These are phyloP conservation scores for Kwoniella bestiolae DNA, from an alignment of 768 basidiomycete species.

Conservation along the genomic window DNA sequence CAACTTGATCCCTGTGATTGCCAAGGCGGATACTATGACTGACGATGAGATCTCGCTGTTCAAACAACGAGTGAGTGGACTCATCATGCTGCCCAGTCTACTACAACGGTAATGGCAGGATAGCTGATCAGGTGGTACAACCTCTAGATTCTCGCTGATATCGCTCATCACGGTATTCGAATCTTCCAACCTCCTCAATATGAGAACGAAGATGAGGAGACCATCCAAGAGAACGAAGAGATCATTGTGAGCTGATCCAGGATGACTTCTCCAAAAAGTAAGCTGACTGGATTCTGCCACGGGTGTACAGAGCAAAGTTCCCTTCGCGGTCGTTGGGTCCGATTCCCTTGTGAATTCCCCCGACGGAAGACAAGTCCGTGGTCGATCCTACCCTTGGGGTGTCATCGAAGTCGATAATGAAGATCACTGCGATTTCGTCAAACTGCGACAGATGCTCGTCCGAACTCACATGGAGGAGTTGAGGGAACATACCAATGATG, in stretches of 20 bases:
- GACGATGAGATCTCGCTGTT: slow-evolving; percentile 92
- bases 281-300: background rate
- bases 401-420: slow-evolving; percentile 99
- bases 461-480: slow-evolving; percentile 99
- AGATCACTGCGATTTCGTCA: slow-evolving; percentile 98
- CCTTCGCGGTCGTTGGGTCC: slow-evolving; percentile 97
- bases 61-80: slow-evolving; percentile 77
- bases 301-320: slow-evolving; percentile 78
- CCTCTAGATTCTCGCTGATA: slow-evolving; percentile 82
- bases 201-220: slow-evolving; percentile 98
- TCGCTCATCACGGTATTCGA: slow-evolving; percentile 91
- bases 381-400: slow-evolving; percentile 97
- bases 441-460: slow-evolving; percentile 98
- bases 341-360: slow-evolving; percentile 77
- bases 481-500: slow-evolving; percentile 92
- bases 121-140: slow-evolving; percentile 6
- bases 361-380: slow-evolving; percentile 90
- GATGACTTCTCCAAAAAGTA: background rate
- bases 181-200: slow-evolving; percentile 98
- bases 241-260: slow-evolving; percentile 62
- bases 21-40: slow-evolving; percentile 96
- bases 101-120: background rate
- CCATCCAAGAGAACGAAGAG: slow-evolving; percentile 94
- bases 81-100: background rate
- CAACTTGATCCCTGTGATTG: slow-evolving; percentile 97